Evolutionary conservation across 2,329 filamentous ascomycete genomes (phyloP), one percentile per base, ranked within the genome.

Genomic region (Paecilomyces sp.): DNA sequence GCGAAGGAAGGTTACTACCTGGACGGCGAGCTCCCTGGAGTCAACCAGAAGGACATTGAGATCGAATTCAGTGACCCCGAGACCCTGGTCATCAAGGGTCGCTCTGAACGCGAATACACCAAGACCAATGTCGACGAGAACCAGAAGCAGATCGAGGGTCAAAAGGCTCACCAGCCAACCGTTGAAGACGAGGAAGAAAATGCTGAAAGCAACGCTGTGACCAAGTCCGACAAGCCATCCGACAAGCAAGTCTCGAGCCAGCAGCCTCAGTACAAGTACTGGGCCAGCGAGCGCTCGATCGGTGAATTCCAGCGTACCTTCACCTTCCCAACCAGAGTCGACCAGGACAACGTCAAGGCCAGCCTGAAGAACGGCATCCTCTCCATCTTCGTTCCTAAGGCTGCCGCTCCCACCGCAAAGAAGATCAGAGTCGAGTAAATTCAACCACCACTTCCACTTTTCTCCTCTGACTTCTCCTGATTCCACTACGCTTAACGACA

Each of bases 281-380:
- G 84, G 85, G 78, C 85, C 58, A 80, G 76, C 57, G 85, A 87
- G 71, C 82, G 85, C 65, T 80, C 78, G 0, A 75, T 85, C 12
- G 85, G 85, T 63, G 79, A 83, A 58, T 87, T 87, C 74, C 79
- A 81, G 61, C 80, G 85, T 66, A 78, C 76, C 55, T 87, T 87
- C 72, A 77, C 73, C 60, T 87, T 87, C 77, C 83, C 85, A 1
- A 73, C 74, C 2, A 75, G 80, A 33, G 80, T 87, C 56, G 79
- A 86, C 63, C 83, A 85, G 67, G 83, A 87, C 33, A 76, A 72
- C n/a, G 84, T 87, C 65, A 84, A 81, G 73, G 85, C 85, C 22
- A 81, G 74, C 57, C 69, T 87, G 71, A 86, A 83, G 76, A 80
- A 87, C 66, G 85, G 85, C 11, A 79, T 87, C 58, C 71, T 87